Conservation (phyloP, 305 asterid genomes). For the Euphrasia arctica region DNA sequence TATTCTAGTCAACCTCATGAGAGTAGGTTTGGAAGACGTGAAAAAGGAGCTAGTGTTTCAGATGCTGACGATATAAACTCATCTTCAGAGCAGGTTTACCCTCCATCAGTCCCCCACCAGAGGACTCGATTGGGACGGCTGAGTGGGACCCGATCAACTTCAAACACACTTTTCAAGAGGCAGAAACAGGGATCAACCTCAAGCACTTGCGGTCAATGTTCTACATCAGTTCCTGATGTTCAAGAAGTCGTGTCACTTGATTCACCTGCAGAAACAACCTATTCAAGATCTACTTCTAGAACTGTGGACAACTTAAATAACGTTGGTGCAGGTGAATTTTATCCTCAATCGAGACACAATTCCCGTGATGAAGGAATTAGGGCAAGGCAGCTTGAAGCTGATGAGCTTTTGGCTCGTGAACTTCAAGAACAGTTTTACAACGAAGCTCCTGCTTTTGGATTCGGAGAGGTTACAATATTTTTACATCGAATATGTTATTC, state of each 20-base stretch:
- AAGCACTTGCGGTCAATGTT: constrained; percentile 49
- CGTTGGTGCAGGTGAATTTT: constrained; percentile 49
- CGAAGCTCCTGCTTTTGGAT: constrained; percentile 52
- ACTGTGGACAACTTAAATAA: constrained; percentile 29
- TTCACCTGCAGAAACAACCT: constrained; percentile 41
- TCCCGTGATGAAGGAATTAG: constrained; percentile 42
- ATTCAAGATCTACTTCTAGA: constrained; percentile 30
- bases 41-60: constrained; percentile 35
- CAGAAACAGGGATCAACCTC: constrained; percentile 50
- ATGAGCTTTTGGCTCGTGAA: constrained; percentile 83
- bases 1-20: constrained; percentile 32
- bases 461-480: constrained; percentile 50
- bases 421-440: constrained; percentile 87
- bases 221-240: constrained; percentile 45
- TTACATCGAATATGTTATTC: constrained; percentile 10
- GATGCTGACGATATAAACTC: constrained; percentile 22
- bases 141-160: constrained; percentile 30
- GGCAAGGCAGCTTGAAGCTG: constrained; percentile 88
- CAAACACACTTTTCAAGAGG: constrained; percentile 41
- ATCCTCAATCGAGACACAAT: constrained; percentile 41
- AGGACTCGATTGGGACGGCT: constrained; percentile 32
- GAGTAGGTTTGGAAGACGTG: constrained; percentile 36
- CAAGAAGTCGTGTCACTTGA: constrained; percentile 45
- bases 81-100: constrained; percentile 21
- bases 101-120: constrained; percentile 33